These are phyloP conservation scores for Astrothelium macrocarpum DNA, from an alignment of 495 filamentous ascomycete genomes.

Conservation along the genomic window DNA sequence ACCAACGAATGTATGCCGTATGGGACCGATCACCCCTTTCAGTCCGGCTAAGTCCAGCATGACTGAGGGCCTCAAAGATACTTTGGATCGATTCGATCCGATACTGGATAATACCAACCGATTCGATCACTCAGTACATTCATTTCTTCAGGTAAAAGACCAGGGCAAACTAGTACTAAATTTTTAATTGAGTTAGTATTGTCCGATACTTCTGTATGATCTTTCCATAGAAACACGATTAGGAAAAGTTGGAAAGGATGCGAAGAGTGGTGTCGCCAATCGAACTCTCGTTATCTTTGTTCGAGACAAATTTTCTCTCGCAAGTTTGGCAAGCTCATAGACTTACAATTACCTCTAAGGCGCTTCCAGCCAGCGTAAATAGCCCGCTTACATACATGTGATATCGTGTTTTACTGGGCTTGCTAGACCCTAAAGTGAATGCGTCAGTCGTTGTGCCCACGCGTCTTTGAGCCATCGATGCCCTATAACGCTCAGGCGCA, in stretches of 20 bases:
- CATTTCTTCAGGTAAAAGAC: no score
- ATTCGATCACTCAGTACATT: no score
- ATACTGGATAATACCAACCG: no score
- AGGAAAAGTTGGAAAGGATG: neutral
- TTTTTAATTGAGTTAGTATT: no score
- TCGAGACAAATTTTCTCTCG: neutral
- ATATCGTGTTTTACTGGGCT: neutral
- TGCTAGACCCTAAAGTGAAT: neutral
- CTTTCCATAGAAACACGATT: no score
- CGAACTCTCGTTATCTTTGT: neutral
- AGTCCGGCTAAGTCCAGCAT: neutral
- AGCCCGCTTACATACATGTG: neutral
- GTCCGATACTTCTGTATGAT: no score
- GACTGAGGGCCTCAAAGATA: neutral
- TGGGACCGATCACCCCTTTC: neutral
- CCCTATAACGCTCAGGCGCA: no score
- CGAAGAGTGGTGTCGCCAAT: neutral
- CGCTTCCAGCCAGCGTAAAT: neutral
- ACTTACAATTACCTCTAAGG: neutral
- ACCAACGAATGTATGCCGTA: neutral
- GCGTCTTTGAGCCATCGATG: neutral
- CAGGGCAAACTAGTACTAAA: no score
- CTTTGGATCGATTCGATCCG: no score
- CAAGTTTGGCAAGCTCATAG: neutral
- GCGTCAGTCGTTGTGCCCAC: neutral